Conservation (phyloP, 306 rosid genomes). For the Dryas octopetala region DNA sequence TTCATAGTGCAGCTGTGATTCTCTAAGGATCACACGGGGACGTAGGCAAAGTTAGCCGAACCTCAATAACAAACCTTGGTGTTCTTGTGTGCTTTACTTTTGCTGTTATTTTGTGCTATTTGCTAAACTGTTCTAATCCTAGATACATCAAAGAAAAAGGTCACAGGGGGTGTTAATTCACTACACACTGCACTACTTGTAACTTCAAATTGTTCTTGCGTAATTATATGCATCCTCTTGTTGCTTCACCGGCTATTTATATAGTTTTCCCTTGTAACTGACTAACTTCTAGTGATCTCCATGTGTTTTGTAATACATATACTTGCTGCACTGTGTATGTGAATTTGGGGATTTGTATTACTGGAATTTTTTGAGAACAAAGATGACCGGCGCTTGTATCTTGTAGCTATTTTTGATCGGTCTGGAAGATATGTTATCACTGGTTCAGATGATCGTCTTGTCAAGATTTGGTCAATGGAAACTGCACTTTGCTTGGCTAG, state of each 20-base stretch:
- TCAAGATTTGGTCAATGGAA: constrained; percentile 96
- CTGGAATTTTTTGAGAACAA: not conserved
- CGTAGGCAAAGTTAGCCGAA: no score
- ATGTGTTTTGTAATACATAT: not conserved
- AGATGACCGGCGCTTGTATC: constrained; percentile 23
- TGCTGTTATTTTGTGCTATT: no score
- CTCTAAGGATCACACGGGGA: no score
- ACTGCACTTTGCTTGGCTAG: constrained; percentile 88
- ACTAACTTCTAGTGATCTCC: not conserved
- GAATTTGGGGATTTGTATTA: not conserved
- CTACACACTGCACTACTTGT: not conserved
- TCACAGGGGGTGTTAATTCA: no score
- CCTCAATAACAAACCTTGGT: no score
- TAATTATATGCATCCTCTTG: constrained; percentile 6
- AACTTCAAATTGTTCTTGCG: not conserved
- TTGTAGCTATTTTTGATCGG: constrained; percentile 89
- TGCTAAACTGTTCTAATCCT: no score
- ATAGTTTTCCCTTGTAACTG: not conserved
- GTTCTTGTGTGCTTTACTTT: no score
- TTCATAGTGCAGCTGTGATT: no score
- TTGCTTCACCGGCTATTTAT: not conserved
- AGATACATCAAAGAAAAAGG: no score
- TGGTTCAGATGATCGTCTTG: constrained; percentile 93
- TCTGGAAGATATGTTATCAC: constrained; percentile 87
- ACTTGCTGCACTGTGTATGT: not conserved